Conservation (phyloP, 139 green algal genomes). For the Chlamydomonas sp. region DNA sequence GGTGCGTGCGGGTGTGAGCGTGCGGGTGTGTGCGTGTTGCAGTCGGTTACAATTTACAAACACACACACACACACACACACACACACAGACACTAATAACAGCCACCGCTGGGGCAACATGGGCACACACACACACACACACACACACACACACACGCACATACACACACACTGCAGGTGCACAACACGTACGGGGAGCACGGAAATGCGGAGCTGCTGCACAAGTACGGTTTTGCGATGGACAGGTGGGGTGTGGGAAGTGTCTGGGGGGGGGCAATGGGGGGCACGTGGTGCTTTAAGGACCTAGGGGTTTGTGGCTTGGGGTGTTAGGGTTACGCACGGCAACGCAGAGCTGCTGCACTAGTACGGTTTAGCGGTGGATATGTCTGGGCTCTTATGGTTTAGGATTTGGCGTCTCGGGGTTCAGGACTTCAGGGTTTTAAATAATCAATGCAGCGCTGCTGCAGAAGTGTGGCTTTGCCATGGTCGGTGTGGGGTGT, state of each 20-base stretch:
- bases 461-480: neutral
- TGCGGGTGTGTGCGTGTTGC: too few species aligned
- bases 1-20: too few species aligned
- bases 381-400: too few species aligned
- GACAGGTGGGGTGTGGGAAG: conserved; percentile 3
- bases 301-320: too few species aligned
- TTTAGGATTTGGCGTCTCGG: too few species aligned
- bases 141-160: conserved; percentile 12
- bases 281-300: too few species aligned
- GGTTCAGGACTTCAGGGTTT: neutral
- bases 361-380: neutral
- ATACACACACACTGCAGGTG: conserved; percentile 17
- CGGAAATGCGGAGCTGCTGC: conserved; percentile 38
- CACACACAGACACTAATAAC: neutral
- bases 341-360: neutral
- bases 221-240: conserved; percentile 45
- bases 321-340: too few species aligned
- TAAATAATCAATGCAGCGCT: neutral
- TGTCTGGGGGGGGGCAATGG: too few species aligned
- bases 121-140: neutral
- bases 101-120: too few species aligned
- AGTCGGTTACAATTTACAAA: too few species aligned
- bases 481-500: neutral
- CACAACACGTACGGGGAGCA: conserved; percentile 43
- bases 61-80: too few species aligned